Evolutionary conservation across 106 monocot species (phyloP), one percentile per base, ranked within the genome.

Genomic region (Dendrobium huoshanense): DNA sequence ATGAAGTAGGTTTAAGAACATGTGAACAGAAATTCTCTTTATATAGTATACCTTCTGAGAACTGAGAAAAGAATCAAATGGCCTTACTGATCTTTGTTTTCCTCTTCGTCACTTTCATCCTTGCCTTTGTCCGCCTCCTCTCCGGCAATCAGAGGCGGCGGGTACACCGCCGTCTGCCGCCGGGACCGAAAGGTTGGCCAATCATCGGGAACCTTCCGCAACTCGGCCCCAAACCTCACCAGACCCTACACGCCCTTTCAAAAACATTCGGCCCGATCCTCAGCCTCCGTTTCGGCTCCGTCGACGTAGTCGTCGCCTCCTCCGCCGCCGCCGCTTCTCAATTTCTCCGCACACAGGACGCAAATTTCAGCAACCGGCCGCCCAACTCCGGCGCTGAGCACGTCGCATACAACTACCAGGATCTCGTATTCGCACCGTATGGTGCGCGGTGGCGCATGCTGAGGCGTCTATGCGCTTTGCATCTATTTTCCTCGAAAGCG

Each of bases 151-250:
- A 72, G 54, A 33, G 33, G 33, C 61, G 49, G 19, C 37, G 41
- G 72, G 11, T 25, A 3, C 4, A 24, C 20, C 27, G 17, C 27
- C 82, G 24, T 0, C 77, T 80, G 7, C 93, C 88, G 0, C 93
- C 93, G 33, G 90, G 88, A 2, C 93, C 93, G 0, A 67, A 37
- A 31, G 88, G 88, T 4, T 83, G 86, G 87, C 93, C 93, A 4
- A 42, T 93, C 27, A 67, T 93, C 0, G 93, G 90, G 64, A 88
- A 88, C 78, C 85, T 93, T 20, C 88, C 83, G 0, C 88, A 87
- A 49, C 85, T 93, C 20, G 85, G 88, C 9, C 4, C 79, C 27
- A 88, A 85, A 72, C 90, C 88, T 8, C 90, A 93, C 83, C 85
- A 87, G 19, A 80, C 90, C 16, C 77, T 93, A 45, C 56, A 64